Conservation (phyloP, 768 basidiomycete species). For the Phylloporus sp. region DNA sequence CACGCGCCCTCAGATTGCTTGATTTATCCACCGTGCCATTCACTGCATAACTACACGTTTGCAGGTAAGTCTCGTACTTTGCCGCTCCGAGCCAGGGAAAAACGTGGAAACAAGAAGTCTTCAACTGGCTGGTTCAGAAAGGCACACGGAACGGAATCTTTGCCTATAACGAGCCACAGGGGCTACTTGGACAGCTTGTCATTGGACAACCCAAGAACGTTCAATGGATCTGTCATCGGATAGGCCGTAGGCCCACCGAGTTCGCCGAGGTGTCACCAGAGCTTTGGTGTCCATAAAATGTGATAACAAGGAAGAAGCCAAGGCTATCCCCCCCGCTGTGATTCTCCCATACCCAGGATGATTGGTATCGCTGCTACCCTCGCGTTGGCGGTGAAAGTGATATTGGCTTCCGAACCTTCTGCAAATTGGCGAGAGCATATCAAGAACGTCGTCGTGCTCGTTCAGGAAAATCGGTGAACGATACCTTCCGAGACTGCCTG, state of each 20-base stretch:
- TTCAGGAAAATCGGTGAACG: constrained; percentile 24
- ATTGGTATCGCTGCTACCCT: constrained; percentile 4
- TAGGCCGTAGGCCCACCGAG: not conserved
- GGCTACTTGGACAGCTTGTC: not conserved
- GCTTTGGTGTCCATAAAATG: constrained; percentile 10
- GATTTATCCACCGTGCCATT: not conserved
- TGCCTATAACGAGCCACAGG: not conserved
- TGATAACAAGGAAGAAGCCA: not conserved
- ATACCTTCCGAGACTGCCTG: not conserved
- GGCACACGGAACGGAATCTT: not conserved
- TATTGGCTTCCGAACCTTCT: not conserved
- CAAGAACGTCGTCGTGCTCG: constrained; percentile 26
- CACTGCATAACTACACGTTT: too few species aligned
- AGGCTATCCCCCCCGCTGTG: not conserved
- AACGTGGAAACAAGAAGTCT: not conserved
- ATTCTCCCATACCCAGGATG: constrained; percentile 7
- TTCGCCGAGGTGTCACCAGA: not conserved
- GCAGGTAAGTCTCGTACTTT: too few species aligned
- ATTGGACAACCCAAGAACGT: constrained; percentile 17
- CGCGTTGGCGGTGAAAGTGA: not conserved
- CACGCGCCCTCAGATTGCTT: too few species aligned
- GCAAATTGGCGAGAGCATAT: constrained; percentile 20
- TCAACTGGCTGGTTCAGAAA: not conserved
- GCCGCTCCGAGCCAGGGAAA: too few species aligned
- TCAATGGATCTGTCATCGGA: not conserved